phyloP scores from a whole-genome alignment of 129 eudicot genomes.

The Lactuca sativa region DNA sequence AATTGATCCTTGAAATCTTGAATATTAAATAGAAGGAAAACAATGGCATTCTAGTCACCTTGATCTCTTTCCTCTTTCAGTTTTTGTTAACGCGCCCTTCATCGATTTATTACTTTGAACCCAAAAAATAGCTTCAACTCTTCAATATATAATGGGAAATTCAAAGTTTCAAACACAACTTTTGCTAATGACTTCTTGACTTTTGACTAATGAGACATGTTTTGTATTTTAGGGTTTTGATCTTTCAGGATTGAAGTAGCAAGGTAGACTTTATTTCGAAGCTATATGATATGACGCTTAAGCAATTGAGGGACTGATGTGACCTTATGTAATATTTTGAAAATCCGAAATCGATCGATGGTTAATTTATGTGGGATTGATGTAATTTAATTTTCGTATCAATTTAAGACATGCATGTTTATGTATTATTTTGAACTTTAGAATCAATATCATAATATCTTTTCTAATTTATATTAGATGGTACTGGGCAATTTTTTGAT shows the following conservation, averaged over 20 bases:
- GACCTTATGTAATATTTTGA: slow-evolving; percentile 6
- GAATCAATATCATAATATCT: neutral
- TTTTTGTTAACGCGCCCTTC: neutral
- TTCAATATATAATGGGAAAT: neutral
- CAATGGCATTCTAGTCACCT: too few relatives aligned
- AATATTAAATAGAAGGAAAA: too few relatives aligned
- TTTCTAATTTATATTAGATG: neutral
- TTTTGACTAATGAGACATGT: neutral
- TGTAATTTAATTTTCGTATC: slow-evolving; percentile 16
- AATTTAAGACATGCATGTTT: slow-evolving; percentile 19
- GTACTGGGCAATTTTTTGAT: neutral
- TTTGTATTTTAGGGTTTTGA: slow-evolving; percentile 29
- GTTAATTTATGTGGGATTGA: slow-evolving; percentile 8
- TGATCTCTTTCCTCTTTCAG: too few relatives aligned
- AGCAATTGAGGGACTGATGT: slow-evolving; percentile 9
- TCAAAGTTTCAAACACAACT: neutral
- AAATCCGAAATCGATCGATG: slow-evolving; percentile 8
- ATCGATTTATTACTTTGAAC: too few relatives aligned
- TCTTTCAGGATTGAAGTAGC: slow-evolving; percentile 41
- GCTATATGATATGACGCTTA: neutral
- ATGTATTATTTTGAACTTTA: slow-evolving; percentile 14
- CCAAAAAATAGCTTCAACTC: neutral
- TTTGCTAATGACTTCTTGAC: neutral
- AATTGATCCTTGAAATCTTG: too few relatives aligned
- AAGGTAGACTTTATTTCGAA: neutral